Evolutionary conservation across 805 yeast genomes (phyloP).

Genomic region (Priceomyces haplophilus): DNA sequence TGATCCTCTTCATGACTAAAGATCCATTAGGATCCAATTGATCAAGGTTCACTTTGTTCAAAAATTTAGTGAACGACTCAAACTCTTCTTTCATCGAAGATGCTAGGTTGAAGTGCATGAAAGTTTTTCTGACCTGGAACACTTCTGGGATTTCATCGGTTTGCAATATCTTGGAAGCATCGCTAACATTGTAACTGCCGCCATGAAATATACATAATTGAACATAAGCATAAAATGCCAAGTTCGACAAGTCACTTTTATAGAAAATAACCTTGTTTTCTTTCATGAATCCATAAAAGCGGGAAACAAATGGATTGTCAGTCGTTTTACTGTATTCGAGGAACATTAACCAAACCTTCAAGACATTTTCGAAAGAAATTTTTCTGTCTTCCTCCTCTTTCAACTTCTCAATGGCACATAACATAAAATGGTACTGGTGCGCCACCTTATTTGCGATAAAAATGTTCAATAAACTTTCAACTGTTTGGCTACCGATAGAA

Average conservation of each 20-base stretch:
- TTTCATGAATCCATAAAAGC: conserved; percentile 8
- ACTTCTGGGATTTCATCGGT: conserved; percentile 20
- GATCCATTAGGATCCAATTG: conserved; percentile 34
- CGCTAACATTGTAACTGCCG: conserved; percentile 19
- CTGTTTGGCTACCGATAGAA: conserved; percentile 9
- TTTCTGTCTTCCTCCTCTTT: conserved; percentile 11
- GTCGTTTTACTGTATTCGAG: conserved; percentile 23
- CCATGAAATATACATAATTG: conserved; percentile 25
- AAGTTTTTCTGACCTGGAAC: conserved; percentile 15
- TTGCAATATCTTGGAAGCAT: conserved; percentile 28
- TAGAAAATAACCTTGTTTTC: conserved; percentile 5
- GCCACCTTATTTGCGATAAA: conserved; percentile 30
- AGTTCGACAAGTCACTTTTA: conserved; percentile 13
- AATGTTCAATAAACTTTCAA: conserved; percentile 25
- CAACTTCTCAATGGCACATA: conserved; percentile 18
- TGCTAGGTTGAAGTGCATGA: conserved; percentile 8
- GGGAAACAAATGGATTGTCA: conserved; percentile 5
- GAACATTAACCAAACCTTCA: conserved; percentile 33
- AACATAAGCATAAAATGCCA: conserved; percentile 35
- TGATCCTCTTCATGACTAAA: conserved; percentile 20
- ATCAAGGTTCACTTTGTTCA: conserved; percentile 14
- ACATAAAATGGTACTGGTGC: conserved; percentile 30
- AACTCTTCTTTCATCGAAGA: conserved; percentile 4
- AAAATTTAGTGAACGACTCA: conserved; percentile 6
- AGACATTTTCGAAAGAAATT: conserved; percentile 20